phyloP scores from a whole-genome alignment of 495 filamentous ascomycete genomes.

The Neurospora sp. region DNA sequence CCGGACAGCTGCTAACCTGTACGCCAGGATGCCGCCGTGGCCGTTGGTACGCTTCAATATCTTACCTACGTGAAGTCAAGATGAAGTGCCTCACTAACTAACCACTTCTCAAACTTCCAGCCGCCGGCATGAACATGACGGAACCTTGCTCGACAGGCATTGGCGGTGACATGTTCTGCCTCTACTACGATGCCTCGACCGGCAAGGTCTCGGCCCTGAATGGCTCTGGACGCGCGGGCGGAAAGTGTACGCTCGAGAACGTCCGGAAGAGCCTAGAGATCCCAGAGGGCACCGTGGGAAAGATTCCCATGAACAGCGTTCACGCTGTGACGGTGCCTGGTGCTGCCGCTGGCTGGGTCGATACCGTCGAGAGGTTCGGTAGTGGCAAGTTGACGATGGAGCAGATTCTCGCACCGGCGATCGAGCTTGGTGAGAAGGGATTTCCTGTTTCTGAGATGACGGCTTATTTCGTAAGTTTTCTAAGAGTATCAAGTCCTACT shows the following conservation, averaged over 20 bases:
- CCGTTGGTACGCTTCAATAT: constrained; percentile 37
- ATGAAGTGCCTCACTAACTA: neutral
- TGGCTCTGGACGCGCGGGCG: constrained; percentile 75
- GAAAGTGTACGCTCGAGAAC: constrained; percentile 54
- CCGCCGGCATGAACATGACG: constrained; percentile 84
- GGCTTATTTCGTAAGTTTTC: constrained; percentile 52
- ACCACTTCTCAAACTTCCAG: constrained; percentile 21
- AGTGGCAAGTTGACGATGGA: constrained; percentile 71
- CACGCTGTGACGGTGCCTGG: constrained; percentile 82
- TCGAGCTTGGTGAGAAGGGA: constrained; percentile 78
- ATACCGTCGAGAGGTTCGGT: constrained; percentile 83
- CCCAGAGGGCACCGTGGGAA: constrained; percentile 45
- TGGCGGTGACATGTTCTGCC: constrained; percentile 95
- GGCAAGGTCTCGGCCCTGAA: constrained; percentile 78
- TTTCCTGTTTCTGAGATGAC: constrained; percentile 80
- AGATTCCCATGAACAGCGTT: constrained; percentile 66
- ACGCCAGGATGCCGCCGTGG: constrained; percentile 80
- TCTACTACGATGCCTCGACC: constrained; percentile 79
- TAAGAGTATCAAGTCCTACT: neutral
- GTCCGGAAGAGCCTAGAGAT: constrained; percentile 61
- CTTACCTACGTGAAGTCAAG: neutral
- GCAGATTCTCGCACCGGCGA: constrained; percentile 73
- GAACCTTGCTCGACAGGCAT: constrained; percentile 94
- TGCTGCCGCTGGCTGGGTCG: constrained; percentile 88
- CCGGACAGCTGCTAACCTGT: constrained; percentile 2